These are phyloP conservation scores for Cucurbita argyrosperma DNA, from an alignment of 306 rosid species.

Conservation along the genomic window DNA sequence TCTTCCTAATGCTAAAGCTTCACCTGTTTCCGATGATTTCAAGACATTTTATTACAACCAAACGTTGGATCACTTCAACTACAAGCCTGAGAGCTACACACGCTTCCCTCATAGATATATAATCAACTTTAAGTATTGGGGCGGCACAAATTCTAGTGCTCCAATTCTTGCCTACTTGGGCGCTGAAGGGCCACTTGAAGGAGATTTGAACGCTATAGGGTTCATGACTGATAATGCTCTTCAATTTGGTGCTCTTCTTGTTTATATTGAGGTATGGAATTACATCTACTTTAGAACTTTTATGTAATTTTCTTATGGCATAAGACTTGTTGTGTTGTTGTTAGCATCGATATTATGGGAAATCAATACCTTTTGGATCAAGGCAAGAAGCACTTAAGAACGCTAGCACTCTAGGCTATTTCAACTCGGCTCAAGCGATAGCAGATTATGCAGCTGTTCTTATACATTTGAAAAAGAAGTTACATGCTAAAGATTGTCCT, in stretches of 20 bases:
- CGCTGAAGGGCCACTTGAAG: slow-evolving; percentile 40
- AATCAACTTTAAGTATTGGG: slow-evolving; percentile 52
- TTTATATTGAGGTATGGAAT: slow-evolving; percentile 51
- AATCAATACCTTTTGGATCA: slow-evolving; percentile 60
- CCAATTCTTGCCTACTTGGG: slow-evolving; percentile 59
- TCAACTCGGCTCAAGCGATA: slow-evolving; percentile 67
- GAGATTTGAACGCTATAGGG: slow-evolving; percentile 7
- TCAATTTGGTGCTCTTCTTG: slow-evolving; percentile 40
- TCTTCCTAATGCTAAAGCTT: slow-evolving; percentile 2
- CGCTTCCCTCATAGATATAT: slow-evolving; percentile 53
- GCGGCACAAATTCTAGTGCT: slow-evolving; percentile 36
- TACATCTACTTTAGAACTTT: neutral
- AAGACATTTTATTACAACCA: slow-evolving; percentile 43
- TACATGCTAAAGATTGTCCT: slow-evolving; percentile 30
- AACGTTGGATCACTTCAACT: slow-evolving; percentile 65
- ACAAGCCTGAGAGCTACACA: slow-evolving; percentile 38
- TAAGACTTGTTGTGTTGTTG: neutral
- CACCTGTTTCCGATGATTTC: slow-evolving; percentile 9
- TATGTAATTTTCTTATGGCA: neutral
- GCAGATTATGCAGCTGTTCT: slow-evolving; percentile 61
- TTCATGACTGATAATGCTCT: slow-evolving; percentile 48
- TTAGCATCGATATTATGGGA: slow-evolving; percentile 74
- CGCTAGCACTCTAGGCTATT: slow-evolving; percentile 46
- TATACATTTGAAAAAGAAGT: slow-evolving; percentile 30
- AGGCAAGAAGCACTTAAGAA: slow-evolving; percentile 43